Conservation (phyloP, 768 basidiomycete species). For the Lactarius quietus region DNA sequence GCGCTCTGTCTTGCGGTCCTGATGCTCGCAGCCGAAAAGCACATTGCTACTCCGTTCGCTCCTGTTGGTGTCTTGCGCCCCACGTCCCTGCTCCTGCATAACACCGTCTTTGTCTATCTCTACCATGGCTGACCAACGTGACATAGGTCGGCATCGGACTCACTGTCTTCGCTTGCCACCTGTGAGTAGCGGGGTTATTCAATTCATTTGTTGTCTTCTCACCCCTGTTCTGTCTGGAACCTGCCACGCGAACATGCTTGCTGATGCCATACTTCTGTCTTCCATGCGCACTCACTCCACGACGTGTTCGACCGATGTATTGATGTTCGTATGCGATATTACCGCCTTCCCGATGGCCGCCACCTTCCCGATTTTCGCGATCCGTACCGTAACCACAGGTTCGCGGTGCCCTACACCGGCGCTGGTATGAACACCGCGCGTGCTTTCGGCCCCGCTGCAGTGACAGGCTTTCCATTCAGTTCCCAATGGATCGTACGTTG, state of each 20-base stretch:
- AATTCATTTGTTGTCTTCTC: neutral
- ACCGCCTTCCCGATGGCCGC: neutral
- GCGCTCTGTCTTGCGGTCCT: constrained; percentile 59
- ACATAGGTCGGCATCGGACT: constrained; percentile 59
- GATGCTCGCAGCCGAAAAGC: constrained; percentile 72
- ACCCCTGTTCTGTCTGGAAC: neutral
- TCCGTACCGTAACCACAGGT: constrained; percentile 37
- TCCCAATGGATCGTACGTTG: constrained; percentile 62
- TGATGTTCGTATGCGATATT: neutral
- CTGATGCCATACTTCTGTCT: neutral
- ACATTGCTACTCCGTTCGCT: constrained; percentile 59
- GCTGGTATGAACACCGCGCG: constrained; percentile 68
- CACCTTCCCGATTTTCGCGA: neutral
- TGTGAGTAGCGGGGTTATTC: constrained; percentile 38
- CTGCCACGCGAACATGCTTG: neutral
- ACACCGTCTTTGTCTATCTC: neutral
- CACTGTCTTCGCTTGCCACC: constrained; percentile 58
- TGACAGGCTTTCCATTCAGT: constrained; percentile 51
- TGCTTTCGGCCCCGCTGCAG: constrained; percentile 64
- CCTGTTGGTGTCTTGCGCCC: constrained; percentile 41
- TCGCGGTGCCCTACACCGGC: constrained; percentile 59
- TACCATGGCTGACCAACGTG: constrained; percentile 2
- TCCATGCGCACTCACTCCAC: neutral
- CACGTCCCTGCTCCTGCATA: neutral
- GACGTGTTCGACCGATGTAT: neutral